These are phyloP conservation scores for Neurospora pannonica DNA, from an alignment of 495 filamentous ascomycete species.

Conservation along the genomic window DNA sequence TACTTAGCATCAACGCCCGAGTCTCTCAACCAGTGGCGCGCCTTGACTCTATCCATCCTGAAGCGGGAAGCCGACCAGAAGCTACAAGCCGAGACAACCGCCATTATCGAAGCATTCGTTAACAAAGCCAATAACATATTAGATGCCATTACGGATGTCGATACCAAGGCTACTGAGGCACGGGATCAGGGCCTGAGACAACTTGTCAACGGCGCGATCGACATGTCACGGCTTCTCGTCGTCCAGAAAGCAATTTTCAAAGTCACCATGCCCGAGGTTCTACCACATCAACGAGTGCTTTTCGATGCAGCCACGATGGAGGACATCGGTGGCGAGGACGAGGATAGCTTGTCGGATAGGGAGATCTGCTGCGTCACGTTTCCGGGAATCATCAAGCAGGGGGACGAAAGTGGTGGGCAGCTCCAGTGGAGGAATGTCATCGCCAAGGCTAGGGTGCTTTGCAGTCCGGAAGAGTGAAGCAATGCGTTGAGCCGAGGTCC, in stretches of 20 bases:
- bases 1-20: conserved; percentile 30
- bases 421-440: conserved; percentile 46
- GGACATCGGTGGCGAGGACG: conserved; percentile 48
- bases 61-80: conserved; percentile 34
- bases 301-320: conserved; percentile 46
- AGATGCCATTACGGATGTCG: conserved; percentile 25
- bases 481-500: background rate
- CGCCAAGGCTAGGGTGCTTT: conserved; percentile 44
- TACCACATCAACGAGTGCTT: conserved; percentile 35
- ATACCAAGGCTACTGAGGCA: conserved; percentile 27
- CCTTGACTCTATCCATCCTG: conserved; percentile 41
- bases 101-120: conserved; percentile 27
- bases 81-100: conserved; percentile 32
- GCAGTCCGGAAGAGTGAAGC: conserved; percentile 28
- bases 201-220: conserved; percentile 37
- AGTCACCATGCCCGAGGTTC: conserved; percentile 39
- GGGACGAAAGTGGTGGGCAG: conserved; percentile 45
- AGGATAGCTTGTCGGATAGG: conserved; percentile 31
- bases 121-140: conserved; percentile 29
- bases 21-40: conserved; percentile 46
- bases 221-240: conserved; percentile 39
- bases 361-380: conserved; percentile 44
- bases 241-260: conserved; percentile 45
- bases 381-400: conserved; percentile 44
- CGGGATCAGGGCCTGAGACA: conserved; percentile 37